A percentile compares a stretch with the other conserved stretches of the same genome.
Evolutionary conservation across 306 rosid genomes (phyloP).

Genomic region (barrel medic (Medicago truncatula)): MtrunA17r5.0-ANR NC_053046.1:38151001-38151500

Average conservation of each 20-base stretch:
- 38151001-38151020: too few species aligned
- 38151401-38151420: background rate
- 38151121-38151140: background rate
- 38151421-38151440: background rate
- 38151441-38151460: background rate
- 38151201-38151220: background rate
- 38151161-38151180: background rate
- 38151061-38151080: background rate
- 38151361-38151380: background rate
- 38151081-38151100: background rate
- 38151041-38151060: background rate
- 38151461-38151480: background rate
- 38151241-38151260: background rate
- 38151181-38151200: background rate
- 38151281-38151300: background rate
- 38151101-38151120: background rate
- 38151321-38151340: background rate
- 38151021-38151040: background rate
- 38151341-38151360: constrained; percentile 32
- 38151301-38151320: background rate
- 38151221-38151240: background rate
- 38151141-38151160: background rate
- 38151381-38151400: background rate
- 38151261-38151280: background rate
- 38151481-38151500: background rate